Conservation (phyloP, 2,329 filamentous ascomycete genomes). For the Botrytis medusae region DNA sequence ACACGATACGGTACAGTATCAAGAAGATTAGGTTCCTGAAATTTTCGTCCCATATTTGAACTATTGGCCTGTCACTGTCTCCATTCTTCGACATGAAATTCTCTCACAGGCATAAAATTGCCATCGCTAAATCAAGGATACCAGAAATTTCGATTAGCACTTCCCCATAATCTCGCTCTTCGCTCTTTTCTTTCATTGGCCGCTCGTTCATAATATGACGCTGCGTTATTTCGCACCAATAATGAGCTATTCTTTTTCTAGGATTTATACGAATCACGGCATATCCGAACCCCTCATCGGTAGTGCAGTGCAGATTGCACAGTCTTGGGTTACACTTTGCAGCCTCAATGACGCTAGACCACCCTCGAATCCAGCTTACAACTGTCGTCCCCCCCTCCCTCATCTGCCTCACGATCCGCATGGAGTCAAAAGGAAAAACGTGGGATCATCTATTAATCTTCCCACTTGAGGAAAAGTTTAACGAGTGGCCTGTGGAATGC, state of each 20-base stretch:
- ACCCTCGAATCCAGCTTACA: not conserved
- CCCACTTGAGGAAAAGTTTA: constrained; percentile 22
- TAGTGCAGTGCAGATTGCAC: constrained; percentile 15
- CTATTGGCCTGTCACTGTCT: not conserved
- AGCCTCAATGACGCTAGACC: constrained; percentile 14
- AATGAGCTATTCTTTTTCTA: not conserved
- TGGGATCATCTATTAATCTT: constrained; percentile 23
- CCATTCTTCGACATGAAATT: not conserved
- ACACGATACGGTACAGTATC: not conserved
- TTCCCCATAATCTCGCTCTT: constrained; percentile 16
- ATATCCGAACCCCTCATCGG: constrained; percentile 23
- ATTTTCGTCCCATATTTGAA: not conserved
- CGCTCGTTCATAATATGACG: not conserved
- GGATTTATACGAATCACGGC: constrained; percentile 23
- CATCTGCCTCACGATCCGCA: constrained; percentile 7
- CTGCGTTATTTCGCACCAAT: constrained; percentile 19
- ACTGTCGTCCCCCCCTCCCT: not conserved
- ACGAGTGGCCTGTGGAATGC: constrained; percentile 19
- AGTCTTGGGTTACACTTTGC: not conserved
- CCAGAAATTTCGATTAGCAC: not conserved
- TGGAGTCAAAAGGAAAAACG: constrained; percentile 18
- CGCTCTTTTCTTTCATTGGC: constrained; percentile 15
- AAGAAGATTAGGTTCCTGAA: not conserved
- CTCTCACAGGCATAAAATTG: not conserved
- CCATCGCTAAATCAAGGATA: not conserved